phyloP scores from a whole-genome alignment of 768 basidiomycete species.

The Leccinum disarticulatum region DNA sequence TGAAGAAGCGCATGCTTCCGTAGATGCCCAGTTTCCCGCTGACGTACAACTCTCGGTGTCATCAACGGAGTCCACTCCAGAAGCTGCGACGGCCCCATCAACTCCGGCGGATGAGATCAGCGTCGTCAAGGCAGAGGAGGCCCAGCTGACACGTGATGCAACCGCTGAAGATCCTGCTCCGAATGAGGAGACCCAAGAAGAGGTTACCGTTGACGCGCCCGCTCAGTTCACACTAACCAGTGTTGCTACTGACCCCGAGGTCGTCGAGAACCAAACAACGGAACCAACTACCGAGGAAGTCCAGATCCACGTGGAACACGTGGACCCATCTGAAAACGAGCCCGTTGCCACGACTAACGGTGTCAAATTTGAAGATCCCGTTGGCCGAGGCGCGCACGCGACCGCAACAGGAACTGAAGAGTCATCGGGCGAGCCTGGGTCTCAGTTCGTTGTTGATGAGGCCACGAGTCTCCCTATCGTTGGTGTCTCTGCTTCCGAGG shows the following conservation, averaged over 20 bases:
- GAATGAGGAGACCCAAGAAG: conserved; percentile 3
- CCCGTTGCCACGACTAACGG: neutral
- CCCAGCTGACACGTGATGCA: neutral
- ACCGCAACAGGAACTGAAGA: conserved; percentile 2
- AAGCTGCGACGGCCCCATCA: conserved; percentile 4
- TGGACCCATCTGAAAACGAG: neutral
- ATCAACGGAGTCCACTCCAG: neutral
- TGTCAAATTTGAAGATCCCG: conserved; percentile 4
- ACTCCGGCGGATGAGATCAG: conserved; percentile 2
- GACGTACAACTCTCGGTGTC: neutral
- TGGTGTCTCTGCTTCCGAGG: conserved; percentile 1
- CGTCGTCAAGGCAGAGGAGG: neutral
- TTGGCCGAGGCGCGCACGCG: conserved; percentile 1
- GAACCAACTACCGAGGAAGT: neutral
- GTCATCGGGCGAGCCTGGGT: neutral
- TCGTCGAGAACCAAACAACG: neutral
- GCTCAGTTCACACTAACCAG: neutral
- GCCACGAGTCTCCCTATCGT: neutral
- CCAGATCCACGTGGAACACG: neutral
- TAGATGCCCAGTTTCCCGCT: conserved; percentile 8
- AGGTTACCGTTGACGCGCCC: neutral
- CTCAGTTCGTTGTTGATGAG: conserved; percentile 14
- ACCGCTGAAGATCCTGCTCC: neutral
- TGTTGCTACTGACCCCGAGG: neutral
- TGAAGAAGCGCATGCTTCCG: neutral